phyloP scores from a whole-genome alignment of 140 eudicot species.

The Anethum foeniculum region DNA sequence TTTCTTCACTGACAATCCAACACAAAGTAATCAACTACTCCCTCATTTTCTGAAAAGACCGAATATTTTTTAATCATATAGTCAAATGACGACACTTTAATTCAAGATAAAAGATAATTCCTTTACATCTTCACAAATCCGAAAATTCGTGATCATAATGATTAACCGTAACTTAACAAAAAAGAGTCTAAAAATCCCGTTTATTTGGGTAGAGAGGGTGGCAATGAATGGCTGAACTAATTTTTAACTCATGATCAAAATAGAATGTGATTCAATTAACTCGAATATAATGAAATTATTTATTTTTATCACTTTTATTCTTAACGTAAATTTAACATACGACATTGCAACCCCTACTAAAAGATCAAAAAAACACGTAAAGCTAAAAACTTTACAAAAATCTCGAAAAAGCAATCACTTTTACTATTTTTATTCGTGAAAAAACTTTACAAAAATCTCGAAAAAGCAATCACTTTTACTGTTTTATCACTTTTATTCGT shows the following conservation, averaged over 20 bases:
- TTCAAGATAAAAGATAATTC: not conserved
- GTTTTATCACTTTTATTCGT: no score
- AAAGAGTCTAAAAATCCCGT: not conserved
- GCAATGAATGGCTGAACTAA: not conserved
- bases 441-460: no score
- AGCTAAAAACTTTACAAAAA: not conserved
- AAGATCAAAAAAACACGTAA: not conserved
- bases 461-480: no score
- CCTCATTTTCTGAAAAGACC: not conserved
- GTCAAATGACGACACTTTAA: not conserved
- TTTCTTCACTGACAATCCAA: constrained; percentile 33
- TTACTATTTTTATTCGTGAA: no score
- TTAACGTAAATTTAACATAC: no score
- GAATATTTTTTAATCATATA: not conserved
- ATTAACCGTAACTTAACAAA: not conserved
- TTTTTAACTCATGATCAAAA: no score
- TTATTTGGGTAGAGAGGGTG: not conserved
- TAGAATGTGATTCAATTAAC: no score
- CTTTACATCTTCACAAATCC: not conserved
- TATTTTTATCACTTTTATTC: no score
- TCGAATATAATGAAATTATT: no score
- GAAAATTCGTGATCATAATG: not conserved
- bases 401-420: constrained; percentile 9
- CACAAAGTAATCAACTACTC: not conserved
- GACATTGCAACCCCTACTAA: not conserved